phyloP scores from a whole-genome alignment of 169 alveolate genomes.

The Pseudocohnilembus persalinus region DNA sequence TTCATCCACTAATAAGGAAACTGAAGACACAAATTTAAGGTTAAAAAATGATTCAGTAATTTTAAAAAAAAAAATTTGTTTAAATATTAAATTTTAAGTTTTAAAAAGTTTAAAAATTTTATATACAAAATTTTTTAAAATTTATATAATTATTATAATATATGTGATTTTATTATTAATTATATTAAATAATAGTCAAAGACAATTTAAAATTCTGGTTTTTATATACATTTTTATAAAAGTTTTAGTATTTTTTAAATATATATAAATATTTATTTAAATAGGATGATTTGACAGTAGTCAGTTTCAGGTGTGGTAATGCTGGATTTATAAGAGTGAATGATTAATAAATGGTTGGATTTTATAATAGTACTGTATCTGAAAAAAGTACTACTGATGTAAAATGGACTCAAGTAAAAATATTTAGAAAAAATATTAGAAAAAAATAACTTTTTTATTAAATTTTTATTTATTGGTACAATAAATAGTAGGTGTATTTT shows the following conservation, averaged over 20 bases:
- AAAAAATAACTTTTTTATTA: neutral
- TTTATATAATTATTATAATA: no score
- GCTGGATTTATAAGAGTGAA: conserved; percentile 51
- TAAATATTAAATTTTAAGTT: neutral
- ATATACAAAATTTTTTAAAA: no score
- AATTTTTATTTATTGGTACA: no score
- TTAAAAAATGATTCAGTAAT: conserved; percentile 22
- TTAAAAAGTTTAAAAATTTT: neutral
- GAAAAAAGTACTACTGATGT: conserved; percentile 12
- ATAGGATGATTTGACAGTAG: conserved; percentile 32
- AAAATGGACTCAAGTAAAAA: conserved; percentile 24
- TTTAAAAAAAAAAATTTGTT: neutral
- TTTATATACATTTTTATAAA: no score
- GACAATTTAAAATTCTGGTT: no score
- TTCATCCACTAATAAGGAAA: conserved; percentile 34
- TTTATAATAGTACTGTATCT: conserved; percentile 33
- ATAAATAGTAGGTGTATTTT: no score
- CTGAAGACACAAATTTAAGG: conserved; percentile 48
- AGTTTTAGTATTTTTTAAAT: no score
- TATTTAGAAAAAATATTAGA: neutral
- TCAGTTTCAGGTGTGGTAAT: conserved; percentile 46
- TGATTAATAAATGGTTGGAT: conserved; percentile 44
- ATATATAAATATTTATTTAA: neutral
- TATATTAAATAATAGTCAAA: no score
- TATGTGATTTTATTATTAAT: no score